These are phyloP conservation scores for Triticum timopheevii DNA, from an alignment of 176 grass and related monocot genomes.

Conservation along the genomic window DNA sequence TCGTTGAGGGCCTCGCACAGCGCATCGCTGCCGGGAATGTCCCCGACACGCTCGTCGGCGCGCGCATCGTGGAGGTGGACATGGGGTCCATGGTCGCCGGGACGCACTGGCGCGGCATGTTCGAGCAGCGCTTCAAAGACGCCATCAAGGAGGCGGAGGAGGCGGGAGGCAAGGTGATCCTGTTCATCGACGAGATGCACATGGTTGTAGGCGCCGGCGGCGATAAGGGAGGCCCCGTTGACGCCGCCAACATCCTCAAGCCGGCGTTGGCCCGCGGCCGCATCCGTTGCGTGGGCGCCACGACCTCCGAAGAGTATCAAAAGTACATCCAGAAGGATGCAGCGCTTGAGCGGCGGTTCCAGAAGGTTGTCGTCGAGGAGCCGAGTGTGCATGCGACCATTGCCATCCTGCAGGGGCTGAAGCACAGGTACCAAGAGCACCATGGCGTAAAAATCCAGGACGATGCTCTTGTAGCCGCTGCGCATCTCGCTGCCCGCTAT, in stretches of 20 bases:
- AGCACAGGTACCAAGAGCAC: neutral
- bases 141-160: neutral
- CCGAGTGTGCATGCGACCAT: neutral
- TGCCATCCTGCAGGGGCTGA: neutral
- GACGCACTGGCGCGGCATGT: neutral
- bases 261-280: neutral
- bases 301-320: neutral
- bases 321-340: neutral
- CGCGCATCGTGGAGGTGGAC: neutral
- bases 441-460: neutral
- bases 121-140: neutral
- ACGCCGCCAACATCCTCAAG: neutral
- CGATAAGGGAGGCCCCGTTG: neutral
- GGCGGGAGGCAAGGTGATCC: neutral
- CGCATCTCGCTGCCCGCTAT: neutral
- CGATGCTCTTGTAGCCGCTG: neutral
- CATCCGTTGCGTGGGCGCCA: neutral
- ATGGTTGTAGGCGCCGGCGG: neutral
- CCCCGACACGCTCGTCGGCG: neutral
- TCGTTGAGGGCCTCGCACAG: neutral
- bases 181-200: constrained; percentile 9
- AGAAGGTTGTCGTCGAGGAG: neutral
- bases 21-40: neutral
- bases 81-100: neutral
- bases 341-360: neutral